phyloP scores from a whole-genome alignment of 129 eudicot species.

The Saposhnikovia divaricata region DNA sequence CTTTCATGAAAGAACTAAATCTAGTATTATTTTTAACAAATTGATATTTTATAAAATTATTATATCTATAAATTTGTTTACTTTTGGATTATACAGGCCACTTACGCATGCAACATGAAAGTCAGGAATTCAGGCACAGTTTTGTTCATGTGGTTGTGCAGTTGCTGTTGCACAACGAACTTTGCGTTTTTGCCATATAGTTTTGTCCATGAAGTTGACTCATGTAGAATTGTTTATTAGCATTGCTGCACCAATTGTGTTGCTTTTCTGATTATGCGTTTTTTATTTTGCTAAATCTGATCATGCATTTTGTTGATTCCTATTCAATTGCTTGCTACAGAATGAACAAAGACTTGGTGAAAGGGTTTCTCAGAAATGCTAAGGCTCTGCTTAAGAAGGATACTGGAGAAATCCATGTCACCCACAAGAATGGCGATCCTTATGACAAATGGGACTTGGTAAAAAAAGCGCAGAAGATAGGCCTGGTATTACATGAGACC shows the following conservation, averaged over 20 bases:
- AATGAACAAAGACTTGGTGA: conserved; percentile 6
- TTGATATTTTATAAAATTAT: too few relatives aligned
- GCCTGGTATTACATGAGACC: conserved; percentile 20
- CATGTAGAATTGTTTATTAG: not conserved
- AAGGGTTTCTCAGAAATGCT: conserved; percentile 39
- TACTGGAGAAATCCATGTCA: conserved; percentile 37
- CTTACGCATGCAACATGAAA: not conserved
- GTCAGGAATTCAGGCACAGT: not conserved
- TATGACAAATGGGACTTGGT: conserved; percentile 44
- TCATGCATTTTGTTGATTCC: not conserved
- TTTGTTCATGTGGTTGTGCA: not conserved
- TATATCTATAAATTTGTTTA: too few relatives aligned
- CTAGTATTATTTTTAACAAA: not conserved
- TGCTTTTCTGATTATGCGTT: not conserved
- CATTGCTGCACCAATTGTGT: not conserved
- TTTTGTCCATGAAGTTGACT: not conserved
- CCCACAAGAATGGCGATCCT: conserved; percentile 34
- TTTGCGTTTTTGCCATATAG: too few relatives aligned
- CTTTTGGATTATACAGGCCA: not conserved
- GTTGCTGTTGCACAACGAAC: not conserved
- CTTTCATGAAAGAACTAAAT: too few relatives aligned
- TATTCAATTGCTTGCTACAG: not conserved
- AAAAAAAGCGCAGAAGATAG: conserved; percentile 36
- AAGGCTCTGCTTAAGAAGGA: conserved; percentile 31
- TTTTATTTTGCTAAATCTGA: not conserved